These are phyloP conservation scores for Vinca minor DNA, from an alignment of 257 asterid species.

Conservation along the genomic window DNA sequence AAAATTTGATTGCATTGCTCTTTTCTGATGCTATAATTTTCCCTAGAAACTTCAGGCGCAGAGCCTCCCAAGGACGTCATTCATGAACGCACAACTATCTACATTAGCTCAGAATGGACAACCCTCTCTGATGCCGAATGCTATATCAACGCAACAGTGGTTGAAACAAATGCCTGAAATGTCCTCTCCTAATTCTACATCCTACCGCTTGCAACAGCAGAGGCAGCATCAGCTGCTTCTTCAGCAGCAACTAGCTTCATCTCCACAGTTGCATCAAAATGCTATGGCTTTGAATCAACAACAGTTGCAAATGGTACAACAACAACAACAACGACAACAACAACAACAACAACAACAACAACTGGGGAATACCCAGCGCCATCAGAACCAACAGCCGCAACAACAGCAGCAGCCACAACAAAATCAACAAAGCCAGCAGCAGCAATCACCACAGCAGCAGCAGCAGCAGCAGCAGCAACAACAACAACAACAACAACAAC, in stretches of 20 bases:
- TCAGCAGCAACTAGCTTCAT: constrained; percentile 57
- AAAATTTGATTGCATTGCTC: neutral
- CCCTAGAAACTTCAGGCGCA: constrained; percentile 53
- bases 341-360: constrained; percentile 80
- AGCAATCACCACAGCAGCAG: constrained; percentile 27
- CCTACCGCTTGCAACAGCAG: constrained; percentile 59
- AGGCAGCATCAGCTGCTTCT: constrained; percentile 42
- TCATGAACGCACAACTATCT: constrained; percentile 55
- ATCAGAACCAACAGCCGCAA: constrained; percentile 39
- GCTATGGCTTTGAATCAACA: constrained; percentile 54
- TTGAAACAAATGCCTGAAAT: constrained; percentile 66
- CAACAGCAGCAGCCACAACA: constrained; percentile 36
- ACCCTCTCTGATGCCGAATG: constrained; percentile 53
- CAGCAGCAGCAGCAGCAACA: constrained; percentile 34
- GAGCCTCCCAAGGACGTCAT: constrained; percentile 60
- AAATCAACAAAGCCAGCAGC: constrained; percentile 23
- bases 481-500: constrained; percentile 37
- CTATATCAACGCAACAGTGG: constrained; percentile 76
- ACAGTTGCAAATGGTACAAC: constrained; percentile 69
- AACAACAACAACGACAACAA: constrained; percentile 57
- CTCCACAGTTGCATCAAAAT: constrained; percentile 53
- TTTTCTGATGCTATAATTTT: constrained; percentile 8
- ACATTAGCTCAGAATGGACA: constrained; percentile 84
- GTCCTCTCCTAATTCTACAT: constrained; percentile 62
- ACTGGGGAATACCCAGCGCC: constrained; percentile 49